Percentiles rank a stretch among this genome's conserved stretches.
phyloP scores from a whole-genome alignment of 148 eudicot genomes.

The Diospyros kaki region DNA sequence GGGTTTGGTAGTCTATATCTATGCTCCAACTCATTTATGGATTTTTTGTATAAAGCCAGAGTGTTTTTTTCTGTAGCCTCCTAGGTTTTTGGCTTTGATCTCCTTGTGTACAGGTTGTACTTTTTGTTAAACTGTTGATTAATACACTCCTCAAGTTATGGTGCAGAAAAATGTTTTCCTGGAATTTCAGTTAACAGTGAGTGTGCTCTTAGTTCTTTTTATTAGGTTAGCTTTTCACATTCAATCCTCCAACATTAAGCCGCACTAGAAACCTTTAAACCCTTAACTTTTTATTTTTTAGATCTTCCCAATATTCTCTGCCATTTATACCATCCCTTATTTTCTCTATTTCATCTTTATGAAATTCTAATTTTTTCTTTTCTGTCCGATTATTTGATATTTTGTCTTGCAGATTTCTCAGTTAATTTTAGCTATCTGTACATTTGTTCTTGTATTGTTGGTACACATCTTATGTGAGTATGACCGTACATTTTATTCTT shows the following conservation, averaged over 20 bases:
- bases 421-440: background rate
- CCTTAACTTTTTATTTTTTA: background rate
- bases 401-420: constrained; percentile 4
- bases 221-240: too few species aligned
- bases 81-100: too few species aligned
- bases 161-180: too few species aligned
- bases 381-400: background rate
- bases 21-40: too few species aligned
- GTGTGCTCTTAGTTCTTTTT: too few species aligned
- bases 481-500: background rate
- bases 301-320: background rate
- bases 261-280: background rate
- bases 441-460: background rate
- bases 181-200: too few species aligned
- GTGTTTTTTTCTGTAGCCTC: too few species aligned
- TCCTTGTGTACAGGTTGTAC: too few species aligned
- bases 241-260: background rate
- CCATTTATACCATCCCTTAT: background rate
- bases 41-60: too few species aligned
- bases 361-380: background rate
- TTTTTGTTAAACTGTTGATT: too few species aligned
- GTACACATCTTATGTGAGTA: background rate
- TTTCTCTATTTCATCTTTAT: background rate
- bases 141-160: too few species aligned
- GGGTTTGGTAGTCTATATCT: too few species aligned